Evolutionary conservation across 2,329 filamentous ascomycete genomes (phyloP).

Genomic region (Arthrinium phaeospermum): DNA sequence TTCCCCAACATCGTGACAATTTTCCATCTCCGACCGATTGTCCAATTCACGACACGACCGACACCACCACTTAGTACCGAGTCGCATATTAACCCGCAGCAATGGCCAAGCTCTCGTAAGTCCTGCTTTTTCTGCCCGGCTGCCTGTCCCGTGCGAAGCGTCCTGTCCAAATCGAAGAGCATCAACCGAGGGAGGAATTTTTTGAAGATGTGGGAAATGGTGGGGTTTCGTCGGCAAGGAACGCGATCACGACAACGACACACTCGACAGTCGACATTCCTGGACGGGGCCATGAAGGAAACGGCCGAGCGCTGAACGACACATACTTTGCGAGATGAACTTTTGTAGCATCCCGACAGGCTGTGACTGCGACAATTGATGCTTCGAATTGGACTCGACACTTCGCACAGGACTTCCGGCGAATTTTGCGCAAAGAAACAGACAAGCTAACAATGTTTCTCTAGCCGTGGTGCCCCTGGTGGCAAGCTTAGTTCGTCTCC

Average conservation of each 20-base stretch:
- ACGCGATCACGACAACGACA: not conserved
- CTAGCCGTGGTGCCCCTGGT: slow-evolving; percentile 79
- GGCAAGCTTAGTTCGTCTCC: slow-evolving; percentile 19
- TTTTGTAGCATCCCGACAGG: not conserved
- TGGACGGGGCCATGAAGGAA: not conserved
- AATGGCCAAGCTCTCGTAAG: slow-evolving; percentile 71
- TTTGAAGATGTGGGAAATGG: not conserved
- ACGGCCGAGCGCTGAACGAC: not conserved
- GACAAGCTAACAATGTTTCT: slow-evolving; percentile 27
- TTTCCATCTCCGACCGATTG: slow-evolving; percentile 16
- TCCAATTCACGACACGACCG: slow-evolving; percentile 19
- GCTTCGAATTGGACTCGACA: not conserved
- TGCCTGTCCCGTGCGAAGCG: not conserved
- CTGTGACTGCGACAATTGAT: not conserved
- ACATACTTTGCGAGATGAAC: not conserved
- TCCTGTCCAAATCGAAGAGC: slow-evolving; percentile 15
- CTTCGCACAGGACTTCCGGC: not conserved
- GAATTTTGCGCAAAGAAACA: not conserved
- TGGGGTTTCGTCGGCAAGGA: not conserved
- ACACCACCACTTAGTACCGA: slow-evolving; percentile 24
- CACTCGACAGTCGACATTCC: not conserved
- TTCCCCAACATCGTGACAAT: slow-evolving; percentile 18
- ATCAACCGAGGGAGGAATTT: slow-evolving; percentile 8
- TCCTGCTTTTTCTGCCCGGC: slow-evolving; percentile 31
- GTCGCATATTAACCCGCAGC: slow-evolving; percentile 47